phyloP scores from a whole-genome alignment of 208 protist genomes.

The Wallacemonas sp. region DNA sequence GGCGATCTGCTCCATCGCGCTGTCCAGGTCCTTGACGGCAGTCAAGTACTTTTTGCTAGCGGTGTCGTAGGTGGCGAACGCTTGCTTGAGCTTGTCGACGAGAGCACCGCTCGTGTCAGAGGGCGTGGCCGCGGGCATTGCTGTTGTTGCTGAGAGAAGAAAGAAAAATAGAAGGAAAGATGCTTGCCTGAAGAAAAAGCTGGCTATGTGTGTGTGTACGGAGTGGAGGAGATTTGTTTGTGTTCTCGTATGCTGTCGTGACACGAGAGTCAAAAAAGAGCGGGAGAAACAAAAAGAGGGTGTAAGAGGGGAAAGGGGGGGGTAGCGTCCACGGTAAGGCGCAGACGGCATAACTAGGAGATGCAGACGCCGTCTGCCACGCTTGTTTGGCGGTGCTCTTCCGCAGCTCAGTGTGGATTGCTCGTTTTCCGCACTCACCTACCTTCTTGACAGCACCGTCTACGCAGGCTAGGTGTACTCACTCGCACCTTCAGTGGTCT shows the following conservation, averaged over 20 bases:
- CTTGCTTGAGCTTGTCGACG: conserved; percentile 52
- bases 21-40: conserved; percentile 56
- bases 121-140: conserved; percentile 1
- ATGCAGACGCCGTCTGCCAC: too few relatives aligned
- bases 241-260: too few relatives aligned
- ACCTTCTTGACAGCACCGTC: too few relatives aligned
- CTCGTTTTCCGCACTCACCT: too few relatives aligned
- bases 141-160: background rate
- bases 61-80: conserved; percentile 40
- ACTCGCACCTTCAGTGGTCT: too few relatives aligned
- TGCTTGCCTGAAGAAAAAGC: too few relatives aligned
- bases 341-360: too few relatives aligned
- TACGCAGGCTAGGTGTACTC: too few relatives aligned
- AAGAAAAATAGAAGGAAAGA: background rate
- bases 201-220: background rate
- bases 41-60: conserved; percentile 55
- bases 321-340: too few relatives aligned
- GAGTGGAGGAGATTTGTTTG: conserved; percentile 2
- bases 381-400: too few relatives aligned
- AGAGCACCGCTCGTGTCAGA: conserved; percentile 30
- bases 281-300: conserved; percentile 9
- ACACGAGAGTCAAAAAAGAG: conserved; percentile 12
- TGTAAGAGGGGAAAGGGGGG: too few relatives aligned
- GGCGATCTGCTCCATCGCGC: conserved; percentile 40
- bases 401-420: too few relatives aligned